Evolutionary conservation across 2,329 filamentous ascomycete genomes (phyloP), one percentile per base, ranked within the genome.

Genomic region (Colletotrichum siamense): DNA sequence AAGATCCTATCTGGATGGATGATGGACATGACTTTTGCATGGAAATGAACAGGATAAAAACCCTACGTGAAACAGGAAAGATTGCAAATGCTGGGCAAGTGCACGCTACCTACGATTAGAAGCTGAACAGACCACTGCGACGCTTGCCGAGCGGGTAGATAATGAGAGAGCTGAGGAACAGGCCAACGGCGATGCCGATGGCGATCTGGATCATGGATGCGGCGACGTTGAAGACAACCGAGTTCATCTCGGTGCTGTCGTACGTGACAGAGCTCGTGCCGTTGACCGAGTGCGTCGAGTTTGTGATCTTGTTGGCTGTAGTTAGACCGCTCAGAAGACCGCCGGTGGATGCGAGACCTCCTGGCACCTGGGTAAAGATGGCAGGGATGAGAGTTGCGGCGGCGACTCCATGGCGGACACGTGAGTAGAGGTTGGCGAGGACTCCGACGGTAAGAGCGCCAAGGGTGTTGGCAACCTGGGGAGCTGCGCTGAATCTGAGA

Each of bases 401-500:
- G 1, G 87, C 87, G 34, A 89, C 87, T n/a, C 89, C 89, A 75
- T 91, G 89, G 12, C 87, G 82, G 10, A 91, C 73, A 28, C 89
- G 85, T n/a, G 93, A 94, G 84, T 96, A 96, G 2, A 95, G 81
- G 79, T 97, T 97, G 9, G 94, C 95, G 65, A 95, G 86, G 5
- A 96, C 89, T 36, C 95, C 95, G 30, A 97, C 94, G 4, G 91
- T 90, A 68, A 97, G 91, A 0, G 95, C 95, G 34, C 94, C 94
- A 5, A 96, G 88, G 0, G 94, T 95, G 81, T 94, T 96, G 72
- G 93, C 92, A 59, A 97, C 91, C 81, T 96, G 94, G 0, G 94
- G 92, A 76, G 94, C 95, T 28, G 90, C 91, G 8, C 88, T 85
- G 81, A 96, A 95, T 55, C 89, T 91, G 28, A 89, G 86, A 18